Base-by-base conservation (phyloP, 257 asterid genomes). In the Datura wrightii region DNA sequence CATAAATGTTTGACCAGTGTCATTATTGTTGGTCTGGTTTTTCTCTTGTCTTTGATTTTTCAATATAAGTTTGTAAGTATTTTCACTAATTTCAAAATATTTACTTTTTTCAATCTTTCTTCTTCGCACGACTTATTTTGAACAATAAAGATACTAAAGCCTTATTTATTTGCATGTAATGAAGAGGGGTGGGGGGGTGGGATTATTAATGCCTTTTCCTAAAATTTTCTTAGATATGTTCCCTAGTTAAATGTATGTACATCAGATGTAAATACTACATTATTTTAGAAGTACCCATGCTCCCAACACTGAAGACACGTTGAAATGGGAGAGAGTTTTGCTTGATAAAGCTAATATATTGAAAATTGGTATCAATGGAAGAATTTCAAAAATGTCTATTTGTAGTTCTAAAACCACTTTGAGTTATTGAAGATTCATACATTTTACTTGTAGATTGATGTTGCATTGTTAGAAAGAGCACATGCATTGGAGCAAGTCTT, bases 401-500 rank as follows among this genome's bases (percentile, higher is more conserved):
- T 55, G 15, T 37, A 14, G 36, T 52, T 13, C 9, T n/a, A 65
- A 42, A 50, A 34, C 7, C n/a, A 55, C 48, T 39, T 56, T n/a
- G 18, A 16, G n/a, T 31, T n/a, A 5, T 34, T 76, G 11, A 50
- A 24, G 65, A 34, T 42, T 65, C 37, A 72, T 46, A 19, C 19
- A 72, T n/a, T 74, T 36, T 81, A 13, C 24, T 88, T 56, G 91
- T 88, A 90, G 99, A 94, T 94, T 69, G 97, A 96, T 89, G 92
- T 89, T 88, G 94, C 98, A 46, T 81, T 96, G 56, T 85, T 83
- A 80, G 99, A 96, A 87, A 97, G 98, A 55, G 93, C 89, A 81
- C 90, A 85, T 85, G 97, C 92, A 9, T 83, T 96, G 90, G 89
- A 87, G 84, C 93, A 92, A 79, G 90, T 96, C 10, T 65, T 94